A percentile compares a stretch with the other conserved stretches of the same genome.
phyloP scores from a whole-genome alignment of 2,329 filamentous ascomycete genomes.

The Cladobotryum protrusum region DNA sequence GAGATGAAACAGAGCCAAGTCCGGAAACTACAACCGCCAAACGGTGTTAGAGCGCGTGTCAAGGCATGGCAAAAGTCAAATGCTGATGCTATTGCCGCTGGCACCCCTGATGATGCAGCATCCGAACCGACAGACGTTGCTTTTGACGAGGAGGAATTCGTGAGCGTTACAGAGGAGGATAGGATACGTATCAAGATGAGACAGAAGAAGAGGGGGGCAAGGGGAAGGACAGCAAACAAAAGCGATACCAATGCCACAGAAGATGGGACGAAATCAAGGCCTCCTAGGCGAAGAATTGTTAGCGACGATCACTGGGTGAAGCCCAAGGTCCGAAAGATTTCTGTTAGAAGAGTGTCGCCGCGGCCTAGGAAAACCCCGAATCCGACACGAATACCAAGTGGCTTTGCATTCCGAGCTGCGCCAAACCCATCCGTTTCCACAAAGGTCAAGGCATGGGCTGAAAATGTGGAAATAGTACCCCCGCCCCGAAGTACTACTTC shows the following conservation, averaged over 20 bases:
- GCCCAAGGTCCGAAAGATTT: slow-evolving; percentile 45
- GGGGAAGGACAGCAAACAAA: slow-evolving; percentile 18
- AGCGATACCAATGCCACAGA: slow-evolving; percentile 12
- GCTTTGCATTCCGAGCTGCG: slow-evolving; percentile 49
- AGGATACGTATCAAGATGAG: slow-evolving; percentile 51
- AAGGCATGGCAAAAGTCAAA: slow-evolving; percentile 79
- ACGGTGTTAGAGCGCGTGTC: slow-evolving; percentile 70
- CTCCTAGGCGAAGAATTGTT: slow-evolving; percentile 85
- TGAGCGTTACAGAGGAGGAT: slow-evolving; percentile 56
- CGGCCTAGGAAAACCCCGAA: slow-evolving; percentile 24
- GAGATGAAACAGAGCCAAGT: slow-evolving; percentile 56
- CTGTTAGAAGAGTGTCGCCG: slow-evolving; percentile 36
- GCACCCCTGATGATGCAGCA: slow-evolving; percentile 45
- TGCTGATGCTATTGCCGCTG: slow-evolving; percentile 54
- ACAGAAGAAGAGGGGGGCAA: slow-evolving; percentile 36
- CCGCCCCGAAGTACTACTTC: slow-evolving; percentile 31
- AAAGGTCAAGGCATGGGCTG: slow-evolving; percentile 59
- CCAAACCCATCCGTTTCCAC: slow-evolving; percentile 50
- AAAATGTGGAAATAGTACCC: slow-evolving; percentile 44
- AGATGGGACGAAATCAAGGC: slow-evolving; percentile 27
- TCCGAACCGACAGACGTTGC: slow-evolving; percentile 57
- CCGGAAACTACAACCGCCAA: slow-evolving; percentile 54
- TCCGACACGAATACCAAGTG: slow-evolving; percentile 44
- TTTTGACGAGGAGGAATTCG: slow-evolving; percentile 49
- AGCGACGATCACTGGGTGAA: slow-evolving; percentile 89